Conservation (phyloP, 495 filamentous ascomycete species). For the Neurospora sp. region DNA sequence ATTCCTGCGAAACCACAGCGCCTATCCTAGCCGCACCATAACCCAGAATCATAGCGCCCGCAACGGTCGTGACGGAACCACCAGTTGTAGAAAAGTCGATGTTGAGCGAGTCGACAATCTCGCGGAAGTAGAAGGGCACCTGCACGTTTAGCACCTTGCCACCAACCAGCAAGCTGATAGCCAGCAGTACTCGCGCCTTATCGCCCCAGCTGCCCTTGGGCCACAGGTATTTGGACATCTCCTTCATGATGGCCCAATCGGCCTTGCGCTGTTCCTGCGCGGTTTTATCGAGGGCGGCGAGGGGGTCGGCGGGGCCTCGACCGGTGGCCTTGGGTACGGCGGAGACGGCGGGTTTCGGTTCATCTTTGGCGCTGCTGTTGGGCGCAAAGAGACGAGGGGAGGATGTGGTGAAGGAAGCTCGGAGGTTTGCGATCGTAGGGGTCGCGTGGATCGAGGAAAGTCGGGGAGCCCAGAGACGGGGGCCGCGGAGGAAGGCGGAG, state of each 20-base stretch:
- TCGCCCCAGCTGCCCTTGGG: slow-evolving; percentile 80
- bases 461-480: not conserved
- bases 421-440: slow-evolving; percentile 1
- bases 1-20: slow-evolving; percentile 77
- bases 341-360: not conserved
- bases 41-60: slow-evolving; percentile 84
- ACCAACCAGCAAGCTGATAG: slow-evolving; percentile 71
- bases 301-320: slow-evolving; percentile 14
- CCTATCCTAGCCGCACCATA: slow-evolving; percentile 84
- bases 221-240: slow-evolving; percentile 97
- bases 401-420: slow-evolving; percentile 16
- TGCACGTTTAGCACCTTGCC: slow-evolving; percentile 96
- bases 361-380: not conserved
- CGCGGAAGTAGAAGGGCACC: slow-evolving; percentile 97
- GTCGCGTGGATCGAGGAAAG: slow-evolving; percentile 1
- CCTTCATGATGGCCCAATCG: slow-evolving; percentile 97
- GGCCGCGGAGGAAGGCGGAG: slow-evolving; percentile 3
- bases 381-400: slow-evolving; percentile 2
- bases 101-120: slow-evolving; percentile 94
- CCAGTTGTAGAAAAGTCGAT: slow-evolving; percentile 75
- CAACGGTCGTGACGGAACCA: slow-evolving; percentile 79
- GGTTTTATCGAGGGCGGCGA: slow-evolving; percentile 36
- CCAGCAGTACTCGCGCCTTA: slow-evolving; percentile 71
- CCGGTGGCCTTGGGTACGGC: not conserved
- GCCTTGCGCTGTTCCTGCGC: slow-evolving; percentile 88